Evolutionary conservation across 2,329 filamentous ascomycete genomes (phyloP).

Genomic region (Ascochyta lentis): DNA sequence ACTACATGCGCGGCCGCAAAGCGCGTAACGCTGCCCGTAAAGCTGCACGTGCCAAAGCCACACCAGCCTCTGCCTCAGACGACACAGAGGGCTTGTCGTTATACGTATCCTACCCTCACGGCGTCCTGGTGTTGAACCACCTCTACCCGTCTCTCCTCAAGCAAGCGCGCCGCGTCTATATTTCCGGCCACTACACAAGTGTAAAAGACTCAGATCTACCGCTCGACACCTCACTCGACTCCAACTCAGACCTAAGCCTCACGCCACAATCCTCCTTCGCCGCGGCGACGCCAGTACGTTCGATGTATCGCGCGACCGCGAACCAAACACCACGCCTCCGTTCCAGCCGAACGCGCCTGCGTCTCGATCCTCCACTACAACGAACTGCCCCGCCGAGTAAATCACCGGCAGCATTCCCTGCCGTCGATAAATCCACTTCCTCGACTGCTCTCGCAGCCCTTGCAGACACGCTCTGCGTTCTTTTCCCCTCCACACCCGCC

Average conservation of each 20-base stretch:
- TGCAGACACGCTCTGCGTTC: constrained; percentile 39
- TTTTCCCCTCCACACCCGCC: constrained; percentile 33
- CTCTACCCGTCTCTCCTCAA: constrained; percentile 49
- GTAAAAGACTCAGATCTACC: constrained; percentile 10
- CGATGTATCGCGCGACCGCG: constrained; percentile 1
- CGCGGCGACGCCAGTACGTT: constrained; percentile 8
- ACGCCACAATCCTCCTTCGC: constrained; percentile 25
- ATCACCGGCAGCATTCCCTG: constrained; percentile 14
- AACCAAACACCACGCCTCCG: constrained; percentile 13
- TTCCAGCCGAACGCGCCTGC: constrained; percentile 25
- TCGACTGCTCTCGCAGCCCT: constrained; percentile 38
- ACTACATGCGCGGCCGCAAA: constrained; percentile 36
- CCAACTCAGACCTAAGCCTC: constrained; percentile 21
- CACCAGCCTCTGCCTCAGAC: not conserved
- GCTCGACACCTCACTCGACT: constrained; percentile 7
- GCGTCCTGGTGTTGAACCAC: constrained; percentile 50
- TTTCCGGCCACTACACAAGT: constrained; percentile 49
- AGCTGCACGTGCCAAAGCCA: constrained; percentile 16
- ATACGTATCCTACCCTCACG: constrained; percentile 51
- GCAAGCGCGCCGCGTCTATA: constrained; percentile 50
- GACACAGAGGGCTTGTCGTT: constrained; percentile 46
- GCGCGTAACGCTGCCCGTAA: constrained; percentile 23
- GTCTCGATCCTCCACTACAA: constrained; percentile 19
- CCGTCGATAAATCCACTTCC: constrained; percentile 24
- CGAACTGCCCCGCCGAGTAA: not conserved